Evolutionary conservation across 208 protist genomes (phyloP), one percentile per base, ranked within the genome.

Genomic region (Chromosphaera perkinsii): DNA sequence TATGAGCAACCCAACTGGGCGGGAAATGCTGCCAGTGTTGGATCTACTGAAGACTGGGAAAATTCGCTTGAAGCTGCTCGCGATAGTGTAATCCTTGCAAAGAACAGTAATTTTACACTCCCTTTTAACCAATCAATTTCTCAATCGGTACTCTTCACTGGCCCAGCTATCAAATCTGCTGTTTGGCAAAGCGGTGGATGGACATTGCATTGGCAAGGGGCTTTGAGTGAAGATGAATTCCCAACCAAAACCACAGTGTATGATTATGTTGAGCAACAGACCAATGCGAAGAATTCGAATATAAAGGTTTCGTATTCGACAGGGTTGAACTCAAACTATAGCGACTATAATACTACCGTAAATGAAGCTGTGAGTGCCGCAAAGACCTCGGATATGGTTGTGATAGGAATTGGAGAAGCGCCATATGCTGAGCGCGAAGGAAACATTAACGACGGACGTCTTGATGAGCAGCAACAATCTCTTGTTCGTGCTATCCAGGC

Each of bases 121-220:
- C 42, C 42, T n/a, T n/a, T 47, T 47, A 14, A 14, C 42, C 14
- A 47, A n/a, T 14, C 14, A n/a, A n/a, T n/a, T n/a, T n/a, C 42
- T 47, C n/a, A n/a, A n/a, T n/a, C n/a, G n/a, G 42, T 47, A n/a
- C 42, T 47, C 0, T 14, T 47, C 42, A 47, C 42, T 47, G 42
- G 42, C 14, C 42, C 42, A 14, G 14, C 42, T n/a, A n/a, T n/a
- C 42, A n/a, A 47, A n/a, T n/a, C 14, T n/a, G n/a, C n/a, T 14
- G 42, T 14, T n/a, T 47, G n/a, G 17, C 14, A n/a, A n/a, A n/a
- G 42, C n/a, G 42, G 42, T 47, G 42, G 42, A n/a, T 47, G 42
- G 42, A 47, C 42, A n/a, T n/a, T n/a, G 42, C n/a, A 14, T n/a
- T 47, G 42, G 42, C 42, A 47, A 47, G 42, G 42, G 24, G 55